phyloP scores from a whole-genome alignment of 1,284 basidiomycete genomes.

The Cronartium ribicola region DNA sequence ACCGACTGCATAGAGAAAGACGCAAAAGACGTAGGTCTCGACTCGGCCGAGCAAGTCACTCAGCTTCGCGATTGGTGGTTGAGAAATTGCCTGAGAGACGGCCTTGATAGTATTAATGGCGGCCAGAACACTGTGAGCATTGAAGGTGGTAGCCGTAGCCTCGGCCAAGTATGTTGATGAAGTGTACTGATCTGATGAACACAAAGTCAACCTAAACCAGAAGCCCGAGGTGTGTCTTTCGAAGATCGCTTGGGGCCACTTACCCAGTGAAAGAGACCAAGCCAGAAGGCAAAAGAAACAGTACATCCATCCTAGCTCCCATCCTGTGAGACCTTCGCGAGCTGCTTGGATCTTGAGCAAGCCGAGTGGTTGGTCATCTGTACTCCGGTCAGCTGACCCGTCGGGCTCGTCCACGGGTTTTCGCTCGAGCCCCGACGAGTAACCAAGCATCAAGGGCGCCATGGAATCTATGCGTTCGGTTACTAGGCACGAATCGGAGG shows the following conservation, averaged over 20 bases:
- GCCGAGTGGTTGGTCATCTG: not conserved
- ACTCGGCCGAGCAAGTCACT: slow-evolving; percentile 51
- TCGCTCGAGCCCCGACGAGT: no score
- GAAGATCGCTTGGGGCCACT: slow-evolving; percentile 12
- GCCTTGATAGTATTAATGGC: slow-evolving; percentile 50
- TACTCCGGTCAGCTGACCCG: no score
- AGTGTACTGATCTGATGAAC: slow-evolving; percentile 47
- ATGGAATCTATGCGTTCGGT: no score
- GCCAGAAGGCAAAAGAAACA: slow-evolving; percentile 50
- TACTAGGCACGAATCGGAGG: no score
- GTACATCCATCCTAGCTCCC: slow-evolving; percentile 45
- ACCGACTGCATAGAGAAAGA: slow-evolving; percentile 51
- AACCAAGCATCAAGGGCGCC: no score
- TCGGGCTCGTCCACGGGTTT: no score
- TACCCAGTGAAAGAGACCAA: slow-evolving; percentile 50
- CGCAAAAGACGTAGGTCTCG: slow-evolving; percentile 50
- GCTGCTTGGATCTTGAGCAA: slow-evolving; percentile 11
- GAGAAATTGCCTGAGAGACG: slow-evolving; percentile 50
- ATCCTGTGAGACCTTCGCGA: not conserved
- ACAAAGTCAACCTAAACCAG: not conserved
- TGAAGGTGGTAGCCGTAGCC: slow-evolving; percentile 49
- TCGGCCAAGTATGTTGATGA: slow-evolving; percentile 47
- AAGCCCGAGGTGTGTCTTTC: not conserved
- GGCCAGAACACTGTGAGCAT: slow-evolving; percentile 49
- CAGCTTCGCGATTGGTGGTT: slow-evolving; percentile 53